Evolutionary conservation across 805 yeast genomes (phyloP).

Genomic region (Candida berthetii): DNA sequence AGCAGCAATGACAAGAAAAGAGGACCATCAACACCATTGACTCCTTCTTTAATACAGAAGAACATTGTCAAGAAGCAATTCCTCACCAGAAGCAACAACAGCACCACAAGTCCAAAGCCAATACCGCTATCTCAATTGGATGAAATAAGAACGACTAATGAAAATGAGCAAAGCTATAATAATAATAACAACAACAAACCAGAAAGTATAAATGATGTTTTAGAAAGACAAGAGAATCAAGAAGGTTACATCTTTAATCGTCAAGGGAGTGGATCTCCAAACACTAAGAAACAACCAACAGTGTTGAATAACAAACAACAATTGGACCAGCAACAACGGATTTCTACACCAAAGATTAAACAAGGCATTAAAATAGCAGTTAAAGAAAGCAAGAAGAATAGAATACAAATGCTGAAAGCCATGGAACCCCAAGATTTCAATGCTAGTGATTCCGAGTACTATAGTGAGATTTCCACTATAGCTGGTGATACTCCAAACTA

Average conservation of each 20-base stretch:
- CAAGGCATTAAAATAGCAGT: conserved; percentile 20
- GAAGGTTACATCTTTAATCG: conserved; percentile 1
- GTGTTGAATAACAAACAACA: not conserved
- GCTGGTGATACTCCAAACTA: conserved; percentile 21
- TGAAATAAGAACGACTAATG: no score
- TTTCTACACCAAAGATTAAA: conserved; percentile 18
- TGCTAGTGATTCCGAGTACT: conserved; percentile 17
- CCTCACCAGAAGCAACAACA: no score
- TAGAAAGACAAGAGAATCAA: conserved; percentile 1
- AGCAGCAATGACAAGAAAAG: conserved; percentile 12
- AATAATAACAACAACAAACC: not conserved
- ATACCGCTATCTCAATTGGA: no score
- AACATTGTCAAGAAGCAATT: conserved; percentile 15
- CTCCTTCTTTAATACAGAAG: conserved; percentile 18
- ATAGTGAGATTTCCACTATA: conserved; percentile 19
- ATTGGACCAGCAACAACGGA: no score
- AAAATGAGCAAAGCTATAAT: no score
- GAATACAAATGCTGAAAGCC: conserved; percentile 14
- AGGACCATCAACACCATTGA: conserved; percentile 21
- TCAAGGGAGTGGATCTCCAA: conserved; percentile 14
- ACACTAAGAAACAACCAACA: conserved; percentile 4
- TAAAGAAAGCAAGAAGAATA: conserved; percentile 16
- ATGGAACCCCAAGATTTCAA: conserved; percentile 6
- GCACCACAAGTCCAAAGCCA: no score
- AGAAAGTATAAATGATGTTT: not conserved